These are phyloP conservation scores for Nakaseomyces glabratus DNA, from an alignment of 1,139 yeast species.

Conservation along the genomic window DNA sequence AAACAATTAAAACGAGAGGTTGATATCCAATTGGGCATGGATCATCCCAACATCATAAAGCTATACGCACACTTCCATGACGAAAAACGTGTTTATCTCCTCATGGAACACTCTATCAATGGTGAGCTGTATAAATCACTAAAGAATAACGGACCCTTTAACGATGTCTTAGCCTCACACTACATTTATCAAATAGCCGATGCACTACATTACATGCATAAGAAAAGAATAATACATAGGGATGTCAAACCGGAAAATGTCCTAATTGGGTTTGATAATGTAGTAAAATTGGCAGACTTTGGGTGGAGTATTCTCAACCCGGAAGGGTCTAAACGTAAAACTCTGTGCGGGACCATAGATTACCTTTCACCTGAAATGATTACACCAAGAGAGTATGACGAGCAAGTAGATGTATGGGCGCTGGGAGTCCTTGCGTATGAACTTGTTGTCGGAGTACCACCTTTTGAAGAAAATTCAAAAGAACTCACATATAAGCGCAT, in stretches of 20 bases:
- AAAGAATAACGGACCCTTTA: constrained; percentile 55
- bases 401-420: constrained; percentile 85
- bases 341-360: constrained; percentile 93
- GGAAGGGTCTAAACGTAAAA: constrained; percentile 46
- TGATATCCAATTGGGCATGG: constrained; percentile 72
- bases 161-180: constrained; percentile 63
- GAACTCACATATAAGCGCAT: constrained; percentile 73
- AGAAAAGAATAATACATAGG: constrained; percentile 74
- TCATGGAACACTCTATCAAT: constrained; percentile 74
- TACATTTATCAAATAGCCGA: constrained; percentile 77
- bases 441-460: constrained; percentile 79
- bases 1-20: constrained; percentile 84
- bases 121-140: constrained; percentile 81
- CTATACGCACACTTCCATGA: constrained; percentile 84
- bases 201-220: constrained; percentile 69
- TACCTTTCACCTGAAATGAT: constrained; percentile 95
- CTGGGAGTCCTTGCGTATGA: constrained; percentile 83
- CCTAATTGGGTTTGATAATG: constrained; percentile 61
- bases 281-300: constrained; percentile 78
- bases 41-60: constrained; percentile 72
- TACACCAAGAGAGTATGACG: constrained; percentile 71
- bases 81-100: constrained; percentile 63
- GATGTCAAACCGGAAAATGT: constrained; percentile 92
- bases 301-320: constrained; percentile 88
- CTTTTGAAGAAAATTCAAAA: constrained; percentile 74